A percentile compares a stretch with the other conserved stretches of the same genome.
phyloP scores from a whole-genome alignment of 108 stramenopile genomes.

The Cyclotella distinguenda region DNA sequence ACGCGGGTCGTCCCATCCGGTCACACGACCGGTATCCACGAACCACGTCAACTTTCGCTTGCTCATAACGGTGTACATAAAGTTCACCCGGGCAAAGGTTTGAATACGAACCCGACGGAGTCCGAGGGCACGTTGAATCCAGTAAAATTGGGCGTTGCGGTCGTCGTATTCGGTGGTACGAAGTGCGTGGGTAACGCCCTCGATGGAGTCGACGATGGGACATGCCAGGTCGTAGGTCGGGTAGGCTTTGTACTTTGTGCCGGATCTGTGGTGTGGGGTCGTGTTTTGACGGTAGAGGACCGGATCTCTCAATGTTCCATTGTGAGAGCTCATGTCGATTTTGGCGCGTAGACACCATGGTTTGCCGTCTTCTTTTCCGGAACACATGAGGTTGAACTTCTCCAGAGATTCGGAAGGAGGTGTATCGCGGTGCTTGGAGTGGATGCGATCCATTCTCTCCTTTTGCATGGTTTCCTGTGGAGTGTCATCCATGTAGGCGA shows the following conservation, averaged over 20 bases:
- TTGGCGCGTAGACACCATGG: conserved; percentile 97
- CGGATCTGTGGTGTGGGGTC: conserved; percentile 94
- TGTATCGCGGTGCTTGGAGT: conserved; percentile 84
- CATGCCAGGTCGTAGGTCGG: conserved; percentile 99
- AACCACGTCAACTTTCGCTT: conserved; percentile 99
- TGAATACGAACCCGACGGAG: conserved; percentile 92
- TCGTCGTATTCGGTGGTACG: conserved; percentile 99
- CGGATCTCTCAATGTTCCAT: conserved; percentile 98
- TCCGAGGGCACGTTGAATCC: conserved; percentile 83
- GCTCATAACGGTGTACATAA: conserved; percentile 93
- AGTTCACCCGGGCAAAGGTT: conserved; percentile 96
- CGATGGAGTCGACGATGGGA: conserved; percentile 98
- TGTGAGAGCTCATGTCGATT: conserved; percentile 93
- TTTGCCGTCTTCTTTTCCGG: conserved; percentile 73
- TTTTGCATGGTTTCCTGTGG: conserved; percentile 93
- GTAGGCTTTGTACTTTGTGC: conserved; percentile 97
- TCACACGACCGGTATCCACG: conserved; percentile 92
- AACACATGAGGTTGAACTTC: conserved; percentile 86
- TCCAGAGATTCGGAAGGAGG: conserved; percentile 72
- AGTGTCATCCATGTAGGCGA: conserved; percentile 99
- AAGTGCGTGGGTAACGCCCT: conserved; percentile 98
- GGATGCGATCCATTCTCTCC: conserved; percentile 75
- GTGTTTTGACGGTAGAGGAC: conserved; percentile 95
- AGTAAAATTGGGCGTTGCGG: conserved; percentile 94
- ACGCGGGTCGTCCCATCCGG: conserved; percentile 98